Base-by-base conservation (phyloP, 1,284 basidiomycete species). In the Trametes versicolor region DNA sequence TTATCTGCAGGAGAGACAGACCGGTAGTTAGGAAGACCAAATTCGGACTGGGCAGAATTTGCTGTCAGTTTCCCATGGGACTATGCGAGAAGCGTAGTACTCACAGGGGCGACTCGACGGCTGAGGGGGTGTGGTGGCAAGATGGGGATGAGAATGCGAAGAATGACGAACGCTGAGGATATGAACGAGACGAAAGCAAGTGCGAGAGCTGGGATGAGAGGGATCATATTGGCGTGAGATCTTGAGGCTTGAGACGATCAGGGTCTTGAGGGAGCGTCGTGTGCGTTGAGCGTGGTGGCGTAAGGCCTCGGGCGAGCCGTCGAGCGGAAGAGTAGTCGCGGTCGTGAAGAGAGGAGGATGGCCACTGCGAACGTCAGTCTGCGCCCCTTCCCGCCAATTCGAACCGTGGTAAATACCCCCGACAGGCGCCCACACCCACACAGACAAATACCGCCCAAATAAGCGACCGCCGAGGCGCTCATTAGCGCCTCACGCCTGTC, bases 91-190 rank as follows among this genome's bases (percentile, higher is more conserved):
- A 56, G 57, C 50, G 65, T 62, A 66, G 25, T 37, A 82, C 87
- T 67, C 73, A 91, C 90, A 57, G 88, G 88, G 75, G 86, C 82
- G 73, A 89, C 87, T 71, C 87, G 87, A 79, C 85, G 85, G 77
- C 87, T 90, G 74, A 91, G 80, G 48, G 89, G 87, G 72, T 87
- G 84, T 61, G 88, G 87, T 43, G 89, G 90, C 62, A 92, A 76
- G 74, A 91, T 87, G 65, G 91, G 89, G 72, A 91, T 81, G 71
- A 91, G 73, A 74, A 90, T 87, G 73, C 88, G 87, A 71, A 92
- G 84, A 78, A 92, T 86, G 72, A 91, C 83, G 73, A 90, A 91
- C 72, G 83, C 86, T 61, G 91, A 92, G 74, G 82, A 84, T 72
- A 87, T 74, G 78, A 92, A 89, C 56, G 90, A 92, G 70, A 90